phyloP scores from a whole-genome alignment of 2,329 filamentous ascomycete genomes.

The Pseudogymnoascus sp. region DNA sequence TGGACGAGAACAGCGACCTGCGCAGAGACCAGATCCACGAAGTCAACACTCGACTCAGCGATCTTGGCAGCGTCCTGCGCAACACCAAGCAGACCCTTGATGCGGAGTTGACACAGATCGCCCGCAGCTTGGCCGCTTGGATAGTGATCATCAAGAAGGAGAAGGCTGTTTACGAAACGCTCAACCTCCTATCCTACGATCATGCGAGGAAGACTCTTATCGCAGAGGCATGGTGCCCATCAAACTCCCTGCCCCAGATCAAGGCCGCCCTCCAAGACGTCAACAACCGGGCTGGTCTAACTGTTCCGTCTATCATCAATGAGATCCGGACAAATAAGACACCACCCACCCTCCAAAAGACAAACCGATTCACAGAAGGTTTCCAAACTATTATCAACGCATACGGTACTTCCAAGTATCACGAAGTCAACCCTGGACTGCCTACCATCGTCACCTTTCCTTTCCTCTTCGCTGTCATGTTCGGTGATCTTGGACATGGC shows the following conservation, averaged over 20 bases:
- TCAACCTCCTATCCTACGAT: constrained; percentile 96
- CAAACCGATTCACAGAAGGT: constrained; percentile 95
- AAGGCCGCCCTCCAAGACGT: constrained; percentile 93
- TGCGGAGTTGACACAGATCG: constrained; percentile 88
- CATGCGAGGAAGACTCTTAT: constrained; percentile 92
- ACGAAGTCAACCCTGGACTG: constrained; percentile 91
- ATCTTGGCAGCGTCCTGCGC: constrained; percentile 82
- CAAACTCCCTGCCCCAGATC: constrained; percentile 79
- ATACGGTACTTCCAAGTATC: constrained; percentile 95
- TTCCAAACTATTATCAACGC: constrained; percentile 99
- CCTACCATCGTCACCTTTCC: constrained; percentile 96
- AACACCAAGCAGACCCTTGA: constrained; percentile 94
- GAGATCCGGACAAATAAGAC: constrained; percentile 96
- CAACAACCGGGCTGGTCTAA: constrained; percentile 88
- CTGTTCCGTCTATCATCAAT: constrained; percentile 98
- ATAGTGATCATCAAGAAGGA: constrained; percentile 98
- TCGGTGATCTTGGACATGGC: constrained; percentile 94
- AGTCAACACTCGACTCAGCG: constrained; percentile 85
- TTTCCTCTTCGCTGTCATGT: constrained; percentile 99
- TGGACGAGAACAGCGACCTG: constrained; percentile 95
- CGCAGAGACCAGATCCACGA: constrained; percentile 94
- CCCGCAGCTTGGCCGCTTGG: constrained; percentile 87
- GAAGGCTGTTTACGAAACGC: constrained; percentile 91
- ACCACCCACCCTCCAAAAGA: constrained; percentile 93
- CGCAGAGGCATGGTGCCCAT: constrained; percentile 95